Conservation (phyloP, 306 rosid genomes). For the Notholithocarpus densiflorus region DNA sequence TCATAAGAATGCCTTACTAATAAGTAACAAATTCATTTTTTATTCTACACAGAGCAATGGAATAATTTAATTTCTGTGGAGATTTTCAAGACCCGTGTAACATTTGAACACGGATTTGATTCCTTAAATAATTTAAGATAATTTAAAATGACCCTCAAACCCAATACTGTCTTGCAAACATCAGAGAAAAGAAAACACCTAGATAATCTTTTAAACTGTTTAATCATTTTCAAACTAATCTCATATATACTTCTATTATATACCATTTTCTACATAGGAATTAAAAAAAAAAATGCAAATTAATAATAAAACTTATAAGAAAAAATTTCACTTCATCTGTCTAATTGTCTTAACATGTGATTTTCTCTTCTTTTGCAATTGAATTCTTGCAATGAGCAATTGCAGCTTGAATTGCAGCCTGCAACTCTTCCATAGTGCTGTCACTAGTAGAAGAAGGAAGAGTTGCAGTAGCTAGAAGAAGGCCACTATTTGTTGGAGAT, state of each 20-base stretch:
- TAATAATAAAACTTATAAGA: conserved; percentile 5
- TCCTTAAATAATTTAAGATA: background rate
- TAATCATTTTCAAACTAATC: conserved; percentile 1
- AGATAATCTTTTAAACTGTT: background rate
- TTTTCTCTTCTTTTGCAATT: conserved; percentile 57
- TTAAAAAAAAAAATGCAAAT: conserved; percentile 20
- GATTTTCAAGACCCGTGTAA: background rate
- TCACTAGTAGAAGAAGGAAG: conserved; percentile 53
- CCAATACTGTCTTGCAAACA: background rate
- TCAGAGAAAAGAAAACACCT: background rate
- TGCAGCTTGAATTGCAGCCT: conserved; percentile 98
- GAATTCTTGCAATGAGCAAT: conserved; percentile 99
- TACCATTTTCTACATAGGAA: conserved; percentile 16
- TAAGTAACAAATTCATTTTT: background rate
- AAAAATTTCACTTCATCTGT: background rate
- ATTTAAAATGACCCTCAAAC: background rate
- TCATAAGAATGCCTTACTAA: background rate
- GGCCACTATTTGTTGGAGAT: conserved; percentile 88
- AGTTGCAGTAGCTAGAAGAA: conserved; percentile 48
- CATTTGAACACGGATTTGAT: background rate
- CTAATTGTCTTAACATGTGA: conserved; percentile 27
- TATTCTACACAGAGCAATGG: background rate
- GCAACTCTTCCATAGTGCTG: conserved; percentile 95
- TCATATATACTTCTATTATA: conserved; percentile 20
- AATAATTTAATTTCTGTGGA: background rate